A percentile compares a stretch with the other conserved stretches of the same genome.
Evolutionary conservation across 2,329 filamentous ascomycete species (phyloP).

Genomic region (Zymoseptoria tritici): DNA sequence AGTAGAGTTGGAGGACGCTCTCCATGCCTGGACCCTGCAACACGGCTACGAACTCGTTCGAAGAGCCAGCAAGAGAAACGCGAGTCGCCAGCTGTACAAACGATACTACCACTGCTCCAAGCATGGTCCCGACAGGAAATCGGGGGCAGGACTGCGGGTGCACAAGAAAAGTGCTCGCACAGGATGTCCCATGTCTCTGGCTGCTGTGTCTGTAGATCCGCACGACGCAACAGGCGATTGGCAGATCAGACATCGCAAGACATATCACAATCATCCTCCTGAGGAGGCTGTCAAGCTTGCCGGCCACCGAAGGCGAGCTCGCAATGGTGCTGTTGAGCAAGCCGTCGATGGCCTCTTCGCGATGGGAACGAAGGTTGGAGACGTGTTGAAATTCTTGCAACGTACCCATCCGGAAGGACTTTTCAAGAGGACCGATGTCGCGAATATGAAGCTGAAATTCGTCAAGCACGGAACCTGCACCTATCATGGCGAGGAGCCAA

Average conservation of each 20-base stretch:
- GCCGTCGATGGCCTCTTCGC: constrained; percentile 28
- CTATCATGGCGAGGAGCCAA: constrained; percentile 10
- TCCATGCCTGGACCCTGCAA: constrained; percentile 28
- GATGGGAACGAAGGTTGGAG: constrained; percentile 25
- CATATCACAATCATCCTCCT: constrained; percentile 29
- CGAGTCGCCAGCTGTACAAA: constrained; percentile 27
- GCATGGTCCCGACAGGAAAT: constrained; percentile 19
- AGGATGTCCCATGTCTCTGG: constrained; percentile 28
- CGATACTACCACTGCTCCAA: constrained; percentile 30
- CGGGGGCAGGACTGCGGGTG: constrained; percentile 13
- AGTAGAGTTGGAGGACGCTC: constrained; percentile 24
- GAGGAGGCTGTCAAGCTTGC: constrained; percentile 23
- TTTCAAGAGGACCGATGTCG: constrained; percentile 29
- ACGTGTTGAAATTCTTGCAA: constrained; percentile 28
- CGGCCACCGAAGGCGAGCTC: constrained; percentile 26
- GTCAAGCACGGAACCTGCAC: constrained; percentile 28
- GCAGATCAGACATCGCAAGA: constrained; percentile 28
- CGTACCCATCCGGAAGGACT: constrained; percentile 27
- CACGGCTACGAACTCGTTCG: constrained; percentile 30
- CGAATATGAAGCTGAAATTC: constrained; percentile 31
- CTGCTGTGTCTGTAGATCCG: constrained; percentile 26
- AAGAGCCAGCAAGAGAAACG: constrained; percentile 29
- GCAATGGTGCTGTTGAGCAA: constrained; percentile 25
- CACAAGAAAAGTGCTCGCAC: constrained; percentile 26
- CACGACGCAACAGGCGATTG: constrained; percentile 25